phyloP scores from a whole-genome alignment of 2,329 filamentous ascomycete species.

The Nigrospora oryzae region DNA sequence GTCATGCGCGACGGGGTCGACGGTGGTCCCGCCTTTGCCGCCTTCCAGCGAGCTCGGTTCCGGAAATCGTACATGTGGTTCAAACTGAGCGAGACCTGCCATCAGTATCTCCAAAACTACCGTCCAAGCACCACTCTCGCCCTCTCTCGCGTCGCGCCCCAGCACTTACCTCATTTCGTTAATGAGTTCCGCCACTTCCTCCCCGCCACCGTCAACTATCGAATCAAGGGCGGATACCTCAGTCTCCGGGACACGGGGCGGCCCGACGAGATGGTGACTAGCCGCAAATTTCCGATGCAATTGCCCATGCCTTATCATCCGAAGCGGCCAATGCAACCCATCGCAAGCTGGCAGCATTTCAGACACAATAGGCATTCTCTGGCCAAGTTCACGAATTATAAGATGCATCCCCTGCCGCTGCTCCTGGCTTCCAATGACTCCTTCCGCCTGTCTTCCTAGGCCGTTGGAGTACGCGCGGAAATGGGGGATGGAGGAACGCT shows the following conservation, averaged over 20 bases:
- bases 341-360: too few species aligned
- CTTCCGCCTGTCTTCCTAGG: background rate
- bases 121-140: slow-evolving; percentile 1
- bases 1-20: slow-evolving; percentile 13
- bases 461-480: too few species aligned
- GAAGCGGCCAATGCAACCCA: too few species aligned
- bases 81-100: slow-evolving; percentile 17
- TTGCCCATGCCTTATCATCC: background rate
- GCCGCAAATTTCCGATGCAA: background rate
- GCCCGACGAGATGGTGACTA: background rate
- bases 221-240: slow-evolving; percentile 28
- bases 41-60: slow-evolving; percentile 16
- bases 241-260: slow-evolving; percentile 19
- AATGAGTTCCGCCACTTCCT: slow-evolving; percentile 39
- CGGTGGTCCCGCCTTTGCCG: slow-evolving; percentile 5
- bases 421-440: slow-evolving; percentile 4
- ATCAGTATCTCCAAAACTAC: slow-evolving; percentile 10
- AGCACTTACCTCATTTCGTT: slow-evolving; percentile 28
- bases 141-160: background rate
- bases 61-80: slow-evolving; percentile 23
- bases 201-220: slow-evolving; percentile 25
- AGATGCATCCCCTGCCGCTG: slow-evolving; percentile 6
- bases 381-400: slow-evolving; percentile 5
- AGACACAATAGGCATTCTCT: slow-evolving; percentile 9
- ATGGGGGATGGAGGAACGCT: too few species aligned